These are phyloP conservation scores for Sporothrix protearum DNA, from an alignment of 2,329 filamentous ascomycete genomes.

Conservation along the genomic window DNA sequence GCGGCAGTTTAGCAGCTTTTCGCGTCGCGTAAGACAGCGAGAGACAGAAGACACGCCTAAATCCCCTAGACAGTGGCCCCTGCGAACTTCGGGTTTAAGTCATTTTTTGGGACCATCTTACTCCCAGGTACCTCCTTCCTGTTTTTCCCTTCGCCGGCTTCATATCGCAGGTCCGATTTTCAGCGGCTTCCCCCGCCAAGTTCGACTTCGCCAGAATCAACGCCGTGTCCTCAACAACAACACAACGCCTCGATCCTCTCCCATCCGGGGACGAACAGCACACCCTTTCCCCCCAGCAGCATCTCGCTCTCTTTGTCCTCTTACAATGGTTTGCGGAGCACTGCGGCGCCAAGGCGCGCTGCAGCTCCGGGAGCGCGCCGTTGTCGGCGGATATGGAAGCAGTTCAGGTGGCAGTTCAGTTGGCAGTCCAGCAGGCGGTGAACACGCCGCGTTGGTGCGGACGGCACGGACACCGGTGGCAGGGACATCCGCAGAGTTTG, in stretches of 20 bases:
- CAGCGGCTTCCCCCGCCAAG: slow-evolving; percentile 17
- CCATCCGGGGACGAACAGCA: background rate
- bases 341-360: slow-evolving; percentile 27
- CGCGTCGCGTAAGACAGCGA: background rate
- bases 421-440: background rate
- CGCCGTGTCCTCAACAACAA: background rate
- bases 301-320: background rate
- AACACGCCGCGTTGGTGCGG: background rate
- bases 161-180: slow-evolving; percentile 9
- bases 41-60: no score
- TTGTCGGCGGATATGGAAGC: slow-evolving; percentile 12
- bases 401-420: background rate
- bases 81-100: background rate
- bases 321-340: slow-evolving; percentile 26
- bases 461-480: background rate
- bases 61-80: background rate
- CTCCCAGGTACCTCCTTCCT: background rate
- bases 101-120: background rate
- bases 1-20: background rate
- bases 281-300: background rate
- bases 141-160: slow-evolving; percentile 5
- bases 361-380: slow-evolving; percentile 26
- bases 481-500: background rate
- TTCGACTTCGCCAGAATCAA: background rate
- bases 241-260: background rate